A percentile compares a stretch with the other conserved stretches of the same genome.
Conservation (phyloP, 192 early-diverging fungal genomes). For the Umbelopsis isabellina region DNA sequence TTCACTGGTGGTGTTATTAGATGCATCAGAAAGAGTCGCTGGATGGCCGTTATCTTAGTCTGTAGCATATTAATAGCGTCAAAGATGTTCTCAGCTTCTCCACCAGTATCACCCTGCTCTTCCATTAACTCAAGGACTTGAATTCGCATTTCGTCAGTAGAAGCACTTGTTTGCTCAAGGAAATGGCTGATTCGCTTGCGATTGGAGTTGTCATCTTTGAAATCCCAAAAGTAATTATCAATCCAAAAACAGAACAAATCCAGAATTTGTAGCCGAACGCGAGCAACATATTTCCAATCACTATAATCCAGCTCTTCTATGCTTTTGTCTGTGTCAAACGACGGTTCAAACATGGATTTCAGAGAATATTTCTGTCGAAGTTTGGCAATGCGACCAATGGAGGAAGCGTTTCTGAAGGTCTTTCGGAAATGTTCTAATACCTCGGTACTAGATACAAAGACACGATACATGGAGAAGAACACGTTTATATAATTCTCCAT, state of each 20-base stretch:
- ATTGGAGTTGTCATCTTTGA: conserved; percentile 61
- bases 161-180: conserved; percentile 16
- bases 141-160: conserved; percentile 1
- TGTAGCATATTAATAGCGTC: background rate
- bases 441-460: conserved; percentile 51
- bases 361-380: conserved; percentile 6
- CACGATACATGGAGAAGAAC: conserved; percentile 70
- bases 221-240: conserved; percentile 59
- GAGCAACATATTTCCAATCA: conserved; percentile 42
- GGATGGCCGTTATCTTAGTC: background rate
- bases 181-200: conserved; percentile 52
- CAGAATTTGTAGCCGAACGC: conserved; percentile 49
- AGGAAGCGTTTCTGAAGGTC: conserved; percentile 43
- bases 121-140: conserved; percentile 12
- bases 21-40: background rate
- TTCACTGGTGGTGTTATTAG: background rate
- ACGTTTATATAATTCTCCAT: conserved; percentile 48
- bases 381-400: conserved; percentile 1
- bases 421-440: conserved; percentile 46
- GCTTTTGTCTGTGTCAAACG: background rate
- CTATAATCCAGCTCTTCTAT: conserved; percentile 23
- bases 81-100: background rate
- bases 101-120: background rate
- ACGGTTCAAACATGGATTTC: conserved; percentile 12
- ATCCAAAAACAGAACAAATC: conserved; percentile 69